Evolutionary conservation across 176 grass and related monocot genomes (phyloP).

Genomic region (Areca catechu): DNA sequence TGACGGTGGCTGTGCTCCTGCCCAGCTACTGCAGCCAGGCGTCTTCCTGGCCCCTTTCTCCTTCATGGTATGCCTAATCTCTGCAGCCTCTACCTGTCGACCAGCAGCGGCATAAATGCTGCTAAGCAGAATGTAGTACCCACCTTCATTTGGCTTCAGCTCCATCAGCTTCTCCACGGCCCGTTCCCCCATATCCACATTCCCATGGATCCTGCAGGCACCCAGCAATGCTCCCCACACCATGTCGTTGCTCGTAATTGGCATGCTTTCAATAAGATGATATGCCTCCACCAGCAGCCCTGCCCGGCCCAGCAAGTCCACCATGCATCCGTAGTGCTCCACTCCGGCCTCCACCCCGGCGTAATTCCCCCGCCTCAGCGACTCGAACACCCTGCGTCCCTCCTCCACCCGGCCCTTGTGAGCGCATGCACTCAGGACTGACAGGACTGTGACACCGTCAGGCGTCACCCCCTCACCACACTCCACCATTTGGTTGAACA

Average conservation of each 20-base stretch:
- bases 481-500: constrained; percentile 40
- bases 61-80: constrained; percentile 34
- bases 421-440: constrained; percentile 28
- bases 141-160: constrained; percentile 38
- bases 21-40: constrained; percentile 31
- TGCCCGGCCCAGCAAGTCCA: constrained; percentile 47
- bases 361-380: constrained; percentile 25
- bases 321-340: constrained; percentile 58
- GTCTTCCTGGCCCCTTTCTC: constrained; percentile 26
- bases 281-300: constrained; percentile 42
- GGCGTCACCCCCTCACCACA: constrained; percentile 22
- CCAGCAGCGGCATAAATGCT: constrained; percentile 33
- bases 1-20: neutral
- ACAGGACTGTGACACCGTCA: constrained; percentile 33
- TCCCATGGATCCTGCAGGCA: constrained; percentile 37
- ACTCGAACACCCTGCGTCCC: constrained; percentile 24
- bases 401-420: constrained; percentile 43
- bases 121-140: constrained; percentile 45
- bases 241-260: constrained; percentile 27
- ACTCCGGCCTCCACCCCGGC: constrained; percentile 22
- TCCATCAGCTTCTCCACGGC: constrained; percentile 32
- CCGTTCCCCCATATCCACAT: constrained; percentile 41
- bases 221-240: constrained; percentile 47
- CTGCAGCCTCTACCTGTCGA: constrained; percentile 29
- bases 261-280: constrained; percentile 36